Base-by-base conservation (phyloP, 371 early-diverging fungal species). In the Funneliformis caledonium region DNA sequence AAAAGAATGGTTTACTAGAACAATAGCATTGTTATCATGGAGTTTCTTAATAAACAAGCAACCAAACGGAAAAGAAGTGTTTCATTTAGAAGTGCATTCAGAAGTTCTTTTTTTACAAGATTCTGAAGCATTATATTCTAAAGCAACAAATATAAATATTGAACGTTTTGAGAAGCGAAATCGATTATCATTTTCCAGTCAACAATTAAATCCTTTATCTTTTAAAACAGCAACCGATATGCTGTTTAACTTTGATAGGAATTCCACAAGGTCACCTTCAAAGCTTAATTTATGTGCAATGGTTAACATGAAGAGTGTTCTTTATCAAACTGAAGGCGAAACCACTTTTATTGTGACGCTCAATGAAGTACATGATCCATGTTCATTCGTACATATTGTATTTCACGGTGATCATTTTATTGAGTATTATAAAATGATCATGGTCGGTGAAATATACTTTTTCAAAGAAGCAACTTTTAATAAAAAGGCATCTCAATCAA, bases 41-140 rank as follows among this genome's bases (percentile, higher is more conserved):
- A 65, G 37, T 65, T 65, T 31, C n/a, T 65, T 65, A 33, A 33
- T 65, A 33, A 65, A 65, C 12, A 65, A 65, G 37, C 37, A 26
- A 14, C 16, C 31, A 65, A 65, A 9, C 2, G 26, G 16, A 5
- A 26, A 33, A 33, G 65, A 65, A 33, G 65, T 65, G 31, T 56
- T 2, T 56, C 56, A 56, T 56, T 33, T 31, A 65, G 65, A 65
- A 65, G 65, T 65, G 2, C 65, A 65, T 31, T 56, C 56, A 56
- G 65, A 65, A 33, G 9, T 65, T 19, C 19, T 56, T 56, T 16
- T 56, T 19, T 19, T 56, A 8, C 56, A 19, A 56, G 19, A 19
- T 19, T 19, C 19, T 19, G 56, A 56, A 19, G n/a, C 19, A 19
- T 56, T 56, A n/a, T 7, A 6, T 56, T 56, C 56, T 56, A 56